Percentiles rank a stretch among this genome's conserved stretches.
Evolutionary conservation across 148 eudicot species (phyloP).

Genomic region (Silene uniflora): DNA sequence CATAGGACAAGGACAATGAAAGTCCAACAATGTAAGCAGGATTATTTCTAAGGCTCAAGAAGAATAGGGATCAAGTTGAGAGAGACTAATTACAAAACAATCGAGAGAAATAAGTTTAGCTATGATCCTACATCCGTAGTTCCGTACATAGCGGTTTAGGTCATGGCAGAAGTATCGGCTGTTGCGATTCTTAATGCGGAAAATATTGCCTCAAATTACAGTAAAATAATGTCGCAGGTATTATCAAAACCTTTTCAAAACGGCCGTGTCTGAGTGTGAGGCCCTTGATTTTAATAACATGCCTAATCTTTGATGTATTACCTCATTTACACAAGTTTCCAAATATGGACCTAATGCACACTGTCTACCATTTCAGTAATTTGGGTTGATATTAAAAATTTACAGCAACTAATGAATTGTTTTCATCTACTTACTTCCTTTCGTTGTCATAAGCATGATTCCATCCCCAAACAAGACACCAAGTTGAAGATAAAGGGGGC

Average conservation of each 20-base stretch:
- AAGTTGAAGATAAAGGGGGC: background rate
- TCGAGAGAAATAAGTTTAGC: background rate
- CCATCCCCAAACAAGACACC: too few species aligned
- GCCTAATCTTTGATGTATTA: too few species aligned
- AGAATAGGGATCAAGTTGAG: background rate
- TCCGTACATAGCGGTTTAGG: background rate
- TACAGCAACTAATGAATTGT: background rate
- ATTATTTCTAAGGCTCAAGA: background rate
- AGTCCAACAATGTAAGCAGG: background rate
- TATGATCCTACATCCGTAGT: background rate
- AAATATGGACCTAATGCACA: background rate
- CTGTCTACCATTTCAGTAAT: background rate
- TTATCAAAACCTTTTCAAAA: too few species aligned
- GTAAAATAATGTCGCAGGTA: too few species aligned
- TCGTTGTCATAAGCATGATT: too few species aligned
- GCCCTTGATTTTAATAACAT: too few species aligned
- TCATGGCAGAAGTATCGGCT: background rate
- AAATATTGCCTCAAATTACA: too few species aligned
- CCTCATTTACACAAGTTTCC: background rate
- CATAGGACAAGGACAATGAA: background rate
- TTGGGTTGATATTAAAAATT: background rate
- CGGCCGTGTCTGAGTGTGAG: too few species aligned
- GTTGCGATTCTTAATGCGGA: background rate
- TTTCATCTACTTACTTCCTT: background rate
- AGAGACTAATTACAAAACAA: background rate